These are phyloP conservation scores for Paramarasmius palmivorus DNA, from an alignment of 1,284 basidiomycete genomes.

Conservation along the genomic window DNA sequence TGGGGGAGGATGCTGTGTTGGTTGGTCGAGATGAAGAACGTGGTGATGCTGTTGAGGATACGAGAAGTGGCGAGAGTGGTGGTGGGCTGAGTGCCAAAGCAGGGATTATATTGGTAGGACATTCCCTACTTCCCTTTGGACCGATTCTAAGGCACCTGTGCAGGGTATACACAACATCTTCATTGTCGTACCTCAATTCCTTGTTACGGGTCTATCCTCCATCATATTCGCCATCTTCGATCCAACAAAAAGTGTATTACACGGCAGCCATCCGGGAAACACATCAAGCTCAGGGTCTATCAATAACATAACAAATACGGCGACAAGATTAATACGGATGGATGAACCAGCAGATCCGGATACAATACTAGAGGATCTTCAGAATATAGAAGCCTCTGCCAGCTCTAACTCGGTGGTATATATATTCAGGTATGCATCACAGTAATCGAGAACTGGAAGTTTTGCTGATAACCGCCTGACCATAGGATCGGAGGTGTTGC, in stretches of 20 bases:
- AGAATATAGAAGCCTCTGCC: conserved; percentile 12
- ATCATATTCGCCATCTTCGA: conserved; percentile 70
- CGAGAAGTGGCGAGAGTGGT: conserved; percentile 1
- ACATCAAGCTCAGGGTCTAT: conserved; percentile 26
- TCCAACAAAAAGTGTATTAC: conserved; percentile 47
- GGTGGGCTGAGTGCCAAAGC: conserved; percentile 72
- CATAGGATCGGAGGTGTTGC: conserved; percentile 74
- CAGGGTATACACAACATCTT: conserved; percentile 93
- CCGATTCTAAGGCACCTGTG: conserved; percentile 2
- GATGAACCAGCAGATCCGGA: conserved; percentile 1
- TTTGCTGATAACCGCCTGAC: conserved; percentile 2
- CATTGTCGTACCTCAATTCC: conserved; percentile 77
- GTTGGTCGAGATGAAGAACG: conserved; percentile 19
- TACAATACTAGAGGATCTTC: conserved; percentile 1
- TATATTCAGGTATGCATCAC: conserved; percentile 61
- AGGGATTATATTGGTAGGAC: conserved; percentile 79
- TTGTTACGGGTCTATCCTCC: conserved; percentile 67
- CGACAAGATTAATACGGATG: neutral
- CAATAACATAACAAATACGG: neutral
- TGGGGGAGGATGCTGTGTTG: conserved; percentile 18
- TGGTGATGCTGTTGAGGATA: conserved; percentile 12
- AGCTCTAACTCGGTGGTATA: conserved; percentile 71
- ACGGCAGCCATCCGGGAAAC: conserved; percentile 35
- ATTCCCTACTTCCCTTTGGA: conserved; percentile 25
- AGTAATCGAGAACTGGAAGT: conserved; percentile 5